A percentile compares a stretch with the other conserved stretches of the same genome.
phyloP scores from a whole-genome alignment of 75 land plant genomes.

The Cryptomeria japonica region DNA sequence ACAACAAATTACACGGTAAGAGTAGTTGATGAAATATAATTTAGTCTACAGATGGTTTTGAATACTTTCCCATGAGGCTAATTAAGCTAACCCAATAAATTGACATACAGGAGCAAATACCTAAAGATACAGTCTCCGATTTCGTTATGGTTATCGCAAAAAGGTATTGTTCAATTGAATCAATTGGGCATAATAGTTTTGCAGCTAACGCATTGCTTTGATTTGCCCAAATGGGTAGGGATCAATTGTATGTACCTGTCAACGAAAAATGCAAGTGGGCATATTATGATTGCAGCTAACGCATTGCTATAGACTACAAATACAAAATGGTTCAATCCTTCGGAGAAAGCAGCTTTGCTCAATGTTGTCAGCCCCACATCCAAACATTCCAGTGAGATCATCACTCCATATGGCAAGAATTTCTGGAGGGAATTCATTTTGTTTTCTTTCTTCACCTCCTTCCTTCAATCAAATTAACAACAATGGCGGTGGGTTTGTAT shows the following conservation, averaged over 20 bases:
- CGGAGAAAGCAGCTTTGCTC: slow-evolving; percentile 40
- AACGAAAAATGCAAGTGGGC: slow-evolving; percentile 40
- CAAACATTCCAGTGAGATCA: slow-evolving; percentile 23
- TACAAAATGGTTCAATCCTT: slow-evolving; percentile 37
- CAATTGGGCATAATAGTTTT: slow-evolving; percentile 34
- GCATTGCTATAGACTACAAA: slow-evolving; percentile 47
- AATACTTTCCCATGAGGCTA: not conserved
- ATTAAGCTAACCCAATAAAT: not conserved
- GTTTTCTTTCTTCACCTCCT: not conserved
- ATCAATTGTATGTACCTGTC: slow-evolving; percentile 28
- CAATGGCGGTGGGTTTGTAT: not conserved
- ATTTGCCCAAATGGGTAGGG: not conserved
- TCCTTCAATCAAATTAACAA: not conserved
- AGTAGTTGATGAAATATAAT: too few relatives aligned
- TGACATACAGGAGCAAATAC: not conserved
- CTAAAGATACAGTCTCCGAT: not conserved
- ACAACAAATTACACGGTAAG: too few relatives aligned
- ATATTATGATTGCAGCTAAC: slow-evolving; percentile 40
- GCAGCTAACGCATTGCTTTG: slow-evolving; percentile 25
- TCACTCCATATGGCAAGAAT: slow-evolving; percentile 19
- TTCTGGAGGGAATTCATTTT: not conserved
- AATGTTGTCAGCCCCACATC: slow-evolving; percentile 28
- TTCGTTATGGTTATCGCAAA: not conserved
- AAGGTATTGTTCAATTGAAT: not conserved
- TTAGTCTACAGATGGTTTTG: not conserved